Percentiles rank a stretch among this genome's conserved stretches.
These are phyloP conservation scores for Coelastrella sp. DNA, from an alignment of 139 green algal species.

Conservation along the genomic window DNA sequence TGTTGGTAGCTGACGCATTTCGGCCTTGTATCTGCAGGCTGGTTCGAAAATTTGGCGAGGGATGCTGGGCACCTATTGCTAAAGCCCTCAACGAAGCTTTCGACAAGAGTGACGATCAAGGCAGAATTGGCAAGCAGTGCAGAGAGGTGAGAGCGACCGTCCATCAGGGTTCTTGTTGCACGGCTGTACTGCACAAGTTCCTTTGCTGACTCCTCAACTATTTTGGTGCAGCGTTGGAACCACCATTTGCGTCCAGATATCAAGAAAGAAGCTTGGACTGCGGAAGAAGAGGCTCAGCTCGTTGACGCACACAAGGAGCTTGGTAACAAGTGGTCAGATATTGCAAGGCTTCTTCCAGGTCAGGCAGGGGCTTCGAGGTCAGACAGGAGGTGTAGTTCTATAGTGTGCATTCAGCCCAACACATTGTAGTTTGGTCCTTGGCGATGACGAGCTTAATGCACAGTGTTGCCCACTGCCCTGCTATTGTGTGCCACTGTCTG, in stretches of 20 bases:
- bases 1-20: not conserved
- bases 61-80: slow-evolving; percentile 71
- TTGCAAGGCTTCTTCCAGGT: slow-evolving; percentile 50
- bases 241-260: slow-evolving; percentile 82
- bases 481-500: not conserved
- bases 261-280: slow-evolving; percentile 74
- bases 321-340: slow-evolving; percentile 65
- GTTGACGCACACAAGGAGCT: slow-evolving; percentile 49
- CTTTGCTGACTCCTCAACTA: not conserved
- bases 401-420: too few relatives aligned
- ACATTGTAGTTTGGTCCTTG: too few relatives aligned
- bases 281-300: slow-evolving; percentile 62
- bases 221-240: slow-evolving; percentile 67
- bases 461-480: too few relatives aligned
- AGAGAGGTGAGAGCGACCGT: slow-evolving; percentile 55
- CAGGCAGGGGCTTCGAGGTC: not conserved
- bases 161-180: not conserved
- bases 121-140: slow-evolving; percentile 85
- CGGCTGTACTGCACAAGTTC: not conserved
- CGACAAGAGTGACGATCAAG: slow-evolving; percentile 54
- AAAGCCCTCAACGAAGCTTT: slow-evolving; percentile 56
- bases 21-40: slow-evolving; percentile 55
- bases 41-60: slow-evolving; percentile 67
- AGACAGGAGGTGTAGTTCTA: too few relatives aligned
- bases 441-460: too few relatives aligned